Conservation (phyloP, 2,329 filamentous ascomycete species). For the Nannizziopsis arthrosporioides region DNA sequence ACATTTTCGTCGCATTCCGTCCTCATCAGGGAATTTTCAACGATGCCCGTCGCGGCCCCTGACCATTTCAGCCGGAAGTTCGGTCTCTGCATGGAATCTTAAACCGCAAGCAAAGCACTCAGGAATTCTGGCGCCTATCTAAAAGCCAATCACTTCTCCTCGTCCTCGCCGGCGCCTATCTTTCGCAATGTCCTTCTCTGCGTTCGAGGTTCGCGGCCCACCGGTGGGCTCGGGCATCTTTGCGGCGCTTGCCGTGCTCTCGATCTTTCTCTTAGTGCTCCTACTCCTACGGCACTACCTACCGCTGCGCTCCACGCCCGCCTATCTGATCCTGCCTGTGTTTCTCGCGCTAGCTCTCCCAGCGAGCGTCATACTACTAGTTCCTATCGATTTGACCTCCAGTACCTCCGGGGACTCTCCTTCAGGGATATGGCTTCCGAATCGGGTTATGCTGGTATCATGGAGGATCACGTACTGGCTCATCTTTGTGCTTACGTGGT, state of each 20-base stretch:
- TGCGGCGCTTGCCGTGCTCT: constrained; percentile 56
- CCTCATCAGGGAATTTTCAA: too few species aligned
- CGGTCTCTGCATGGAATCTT: too few species aligned
- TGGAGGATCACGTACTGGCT: constrained; percentile 98
- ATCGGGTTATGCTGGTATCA: constrained; percentile 64
- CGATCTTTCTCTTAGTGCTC: constrained; percentile 65
- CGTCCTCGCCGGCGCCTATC: neutral
- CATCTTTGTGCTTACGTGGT: constrained; percentile 91
- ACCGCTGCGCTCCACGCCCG: constrained; percentile 77
- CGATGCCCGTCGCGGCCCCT: too few species aligned
- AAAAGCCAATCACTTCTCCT: neutral
- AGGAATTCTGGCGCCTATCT: neutral
- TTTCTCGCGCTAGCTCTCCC: constrained; percentile 94
- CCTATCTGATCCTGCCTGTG: constrained; percentile 79
- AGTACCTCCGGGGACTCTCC: constrained; percentile 62
- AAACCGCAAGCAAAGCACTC: too few species aligned
- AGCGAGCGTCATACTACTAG: constrained; percentile 77
- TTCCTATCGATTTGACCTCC: constrained; percentile 91
- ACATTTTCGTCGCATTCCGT: too few species aligned
- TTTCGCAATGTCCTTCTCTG: constrained; percentile 9
- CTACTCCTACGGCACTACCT: constrained; percentile 82
- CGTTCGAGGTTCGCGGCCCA: constrained; percentile 15
- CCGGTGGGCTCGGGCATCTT: constrained; percentile 73
- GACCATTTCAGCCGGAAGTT: too few species aligned
- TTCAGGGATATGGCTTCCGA: constrained; percentile 77